Percentiles rank a stretch among this genome's conserved stretches.
Conservation (phyloP, 345 rosid genomes). For the Passiflora organensis region DNA sequence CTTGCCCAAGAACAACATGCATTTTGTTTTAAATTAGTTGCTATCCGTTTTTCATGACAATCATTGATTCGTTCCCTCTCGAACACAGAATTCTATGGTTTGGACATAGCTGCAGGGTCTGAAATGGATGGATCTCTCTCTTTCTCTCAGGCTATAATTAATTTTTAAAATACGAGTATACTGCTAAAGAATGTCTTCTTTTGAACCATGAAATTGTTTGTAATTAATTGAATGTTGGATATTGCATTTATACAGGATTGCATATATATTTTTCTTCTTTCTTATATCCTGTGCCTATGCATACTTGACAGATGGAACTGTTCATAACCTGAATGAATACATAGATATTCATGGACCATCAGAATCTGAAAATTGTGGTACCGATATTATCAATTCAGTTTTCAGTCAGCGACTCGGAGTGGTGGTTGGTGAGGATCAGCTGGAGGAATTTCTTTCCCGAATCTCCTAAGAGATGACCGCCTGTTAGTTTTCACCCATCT, state of each 20-base stretch:
- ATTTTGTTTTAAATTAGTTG: no score
- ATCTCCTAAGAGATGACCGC: constrained; percentile 11
- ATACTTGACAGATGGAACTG: constrained; percentile 46
- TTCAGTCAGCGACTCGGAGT: constrained; percentile 51
- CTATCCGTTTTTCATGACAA: no score
- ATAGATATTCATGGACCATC: constrained; percentile 44
- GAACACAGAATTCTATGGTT: no score
- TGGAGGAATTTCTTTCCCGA: constrained; percentile 51
- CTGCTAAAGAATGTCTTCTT: background rate
- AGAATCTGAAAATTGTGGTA: constrained; percentile 26
- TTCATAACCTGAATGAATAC: constrained; percentile 72
- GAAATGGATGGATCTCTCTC: no score
- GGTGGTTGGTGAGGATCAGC: constrained; percentile 45
- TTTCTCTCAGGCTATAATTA: background rate
- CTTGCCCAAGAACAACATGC: no score
- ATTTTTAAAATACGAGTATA: background rate
- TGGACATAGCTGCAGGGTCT: no score
- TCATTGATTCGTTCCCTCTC: no score
- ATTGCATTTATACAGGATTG: no score
- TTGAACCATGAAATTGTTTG: background rate
- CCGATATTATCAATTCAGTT: constrained; percentile 25
- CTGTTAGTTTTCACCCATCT: no score
- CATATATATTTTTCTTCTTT: no score
- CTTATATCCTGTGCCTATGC: background rate
- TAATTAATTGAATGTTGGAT: background rate